Percentiles rank a stretch among this genome's conserved stretches.
Conservation (phyloP, 192 early-diverging fungal species). For the Coemansia sp. region DNA sequence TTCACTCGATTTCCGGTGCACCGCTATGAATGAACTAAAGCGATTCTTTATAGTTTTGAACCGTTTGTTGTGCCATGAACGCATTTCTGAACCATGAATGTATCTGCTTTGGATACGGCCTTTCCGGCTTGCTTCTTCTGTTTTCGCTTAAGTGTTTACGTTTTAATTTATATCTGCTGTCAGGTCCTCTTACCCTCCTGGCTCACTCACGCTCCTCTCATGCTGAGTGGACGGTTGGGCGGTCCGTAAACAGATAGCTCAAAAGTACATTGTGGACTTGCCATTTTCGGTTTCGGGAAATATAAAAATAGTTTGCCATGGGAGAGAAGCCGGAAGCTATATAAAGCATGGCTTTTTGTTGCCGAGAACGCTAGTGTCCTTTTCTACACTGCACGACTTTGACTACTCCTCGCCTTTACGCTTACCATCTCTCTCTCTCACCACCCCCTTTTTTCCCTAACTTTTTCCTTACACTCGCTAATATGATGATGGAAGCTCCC, state of each 20-base stretch:
- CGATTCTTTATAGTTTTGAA: constrained; percentile 1
- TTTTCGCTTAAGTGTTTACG: constrained; percentile 2
- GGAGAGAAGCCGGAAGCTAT: not conserved
- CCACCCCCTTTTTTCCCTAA: not conserved
- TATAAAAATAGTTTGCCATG: not conserved
- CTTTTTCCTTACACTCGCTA: not conserved
- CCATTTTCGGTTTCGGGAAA: not conserved
- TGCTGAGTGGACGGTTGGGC: not conserved
- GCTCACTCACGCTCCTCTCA: not conserved
- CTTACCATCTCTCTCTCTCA: not conserved
- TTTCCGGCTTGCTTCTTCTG: not conserved
- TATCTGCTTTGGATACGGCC: constrained; percentile 5
- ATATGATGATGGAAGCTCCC: not conserved
- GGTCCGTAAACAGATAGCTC: not conserved
- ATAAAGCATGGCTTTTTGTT: constrained; percentile 3
- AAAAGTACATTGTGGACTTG: not conserved
- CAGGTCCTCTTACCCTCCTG: not conserved
- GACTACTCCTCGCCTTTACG: not conserved
- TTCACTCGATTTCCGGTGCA: not conserved
- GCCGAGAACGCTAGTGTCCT: not conserved
- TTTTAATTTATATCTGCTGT: not conserved
- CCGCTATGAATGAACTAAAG: not conserved
- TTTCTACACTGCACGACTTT: not conserved
- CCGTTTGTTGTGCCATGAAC: not conserved
- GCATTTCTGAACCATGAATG: not conserved